phyloP scores from a whole-genome alignment of 768 basidiomycete species.

The Leccinum imitatum region DNA sequence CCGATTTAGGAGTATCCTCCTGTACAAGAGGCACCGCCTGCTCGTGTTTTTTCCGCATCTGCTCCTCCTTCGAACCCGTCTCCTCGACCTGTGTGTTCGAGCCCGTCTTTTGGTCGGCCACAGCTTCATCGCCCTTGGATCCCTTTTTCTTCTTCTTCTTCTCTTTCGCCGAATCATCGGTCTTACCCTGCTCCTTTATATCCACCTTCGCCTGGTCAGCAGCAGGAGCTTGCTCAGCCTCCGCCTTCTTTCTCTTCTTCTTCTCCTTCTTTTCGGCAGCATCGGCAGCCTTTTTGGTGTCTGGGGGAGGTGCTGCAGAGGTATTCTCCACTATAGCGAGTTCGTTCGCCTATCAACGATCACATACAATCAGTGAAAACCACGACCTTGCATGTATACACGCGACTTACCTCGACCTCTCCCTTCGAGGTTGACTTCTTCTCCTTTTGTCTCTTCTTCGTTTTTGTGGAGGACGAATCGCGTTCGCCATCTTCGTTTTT shows the following conservation, averaged over 20 bases:
- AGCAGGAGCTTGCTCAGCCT: not conserved
- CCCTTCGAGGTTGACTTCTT: slow-evolving; percentile 12
- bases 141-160: slow-evolving; percentile 19
- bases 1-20: not conserved
- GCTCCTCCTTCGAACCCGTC: slow-evolving; percentile 8
- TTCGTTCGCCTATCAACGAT: slow-evolving; percentile 7
- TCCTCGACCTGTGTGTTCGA: not conserved
- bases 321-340: not conserved
- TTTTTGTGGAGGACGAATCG: slow-evolving; percentile 1
- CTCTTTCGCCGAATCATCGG: slow-evolving; percentile 12
- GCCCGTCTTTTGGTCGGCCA: not conserved
- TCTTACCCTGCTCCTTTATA: not conserved
- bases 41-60: slow-evolving; percentile 1
- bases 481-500: slow-evolving; percentile 3
- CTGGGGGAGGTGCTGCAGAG: not conserved
- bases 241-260: slow-evolving; percentile 1
- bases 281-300: not conserved
- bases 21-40: not conserved
- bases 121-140: not conserved
- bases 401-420: slow-evolving; percentile 15
- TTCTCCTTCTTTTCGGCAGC: not conserved
- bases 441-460: slow-evolving; percentile 22
- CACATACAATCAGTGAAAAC: slow-evolving; percentile 7
- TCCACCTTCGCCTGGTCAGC: not conserved
- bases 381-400: slow-evolving; percentile 1